Conservation (phyloP, 2,329 filamentous ascomycete genomes). For the Fusarium marasasianum region DNA sequence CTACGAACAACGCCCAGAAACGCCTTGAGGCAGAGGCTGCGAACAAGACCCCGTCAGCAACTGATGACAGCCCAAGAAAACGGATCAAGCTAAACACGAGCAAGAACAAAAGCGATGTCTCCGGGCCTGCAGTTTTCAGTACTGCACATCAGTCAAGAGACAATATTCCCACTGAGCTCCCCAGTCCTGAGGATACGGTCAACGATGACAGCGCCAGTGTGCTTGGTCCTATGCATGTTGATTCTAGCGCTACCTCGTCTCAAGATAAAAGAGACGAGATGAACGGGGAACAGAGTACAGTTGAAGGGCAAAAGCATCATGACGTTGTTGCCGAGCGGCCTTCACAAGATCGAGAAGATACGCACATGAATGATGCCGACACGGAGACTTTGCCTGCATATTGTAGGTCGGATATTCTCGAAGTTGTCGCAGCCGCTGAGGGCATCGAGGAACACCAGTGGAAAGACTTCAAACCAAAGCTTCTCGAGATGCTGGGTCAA, state of each 20-base stretch:
- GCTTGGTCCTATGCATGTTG: neutral
- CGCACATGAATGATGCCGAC: slow-evolving; percentile 6
- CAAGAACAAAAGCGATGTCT: neutral
- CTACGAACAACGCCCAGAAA: slow-evolving; percentile 13
- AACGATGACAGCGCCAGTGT: neutral
- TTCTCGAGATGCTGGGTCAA: slow-evolving; percentile 12
- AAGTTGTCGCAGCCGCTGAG: neutral
- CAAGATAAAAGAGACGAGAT: neutral
- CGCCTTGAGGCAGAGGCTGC: slow-evolving; percentile 1
- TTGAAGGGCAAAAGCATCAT: neutral
- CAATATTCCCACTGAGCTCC: neutral
- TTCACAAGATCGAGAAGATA: neutral
- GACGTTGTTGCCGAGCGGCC: neutral
- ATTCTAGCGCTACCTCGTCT: neutral
- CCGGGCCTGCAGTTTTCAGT: neutral
- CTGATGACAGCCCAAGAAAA: slow-evolving; percentile 1
- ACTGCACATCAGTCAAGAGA: neutral
- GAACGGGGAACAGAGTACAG: neutral
- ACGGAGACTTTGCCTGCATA: neutral
- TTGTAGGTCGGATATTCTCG: neutral
- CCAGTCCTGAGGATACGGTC: neutral
- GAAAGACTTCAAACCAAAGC: slow-evolving; percentile 11
- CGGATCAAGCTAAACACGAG: slow-evolving; percentile 3
- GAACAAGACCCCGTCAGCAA: neutral
- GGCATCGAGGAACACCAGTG: neutral